Base-by-base conservation (phyloP, 73 alveolate species). In the Durusdinium trenchii region DNA sequence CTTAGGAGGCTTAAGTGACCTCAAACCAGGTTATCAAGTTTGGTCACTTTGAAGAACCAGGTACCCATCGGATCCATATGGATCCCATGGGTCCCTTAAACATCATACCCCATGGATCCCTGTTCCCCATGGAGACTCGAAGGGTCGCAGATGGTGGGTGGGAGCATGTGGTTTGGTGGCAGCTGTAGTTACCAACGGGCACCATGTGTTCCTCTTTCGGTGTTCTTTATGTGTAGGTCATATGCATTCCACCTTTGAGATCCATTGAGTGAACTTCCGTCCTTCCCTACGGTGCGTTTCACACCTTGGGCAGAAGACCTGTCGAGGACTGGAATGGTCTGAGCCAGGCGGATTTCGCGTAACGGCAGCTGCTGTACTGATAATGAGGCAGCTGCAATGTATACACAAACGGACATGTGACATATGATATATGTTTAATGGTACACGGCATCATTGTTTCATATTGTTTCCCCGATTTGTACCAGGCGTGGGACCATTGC, bases 301-400 rank as follows among this genome's bases (percentile, higher is more conserved):
- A 47, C 67, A 64, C 86, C 86, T 76, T 76, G 91, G 91, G 91
- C 91, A 81, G 91, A 81, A 81, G 50, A 81, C 91, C 91, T 81
- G 91, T 81, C 71, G 30, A 81, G 91, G 91, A 81, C 91, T 48
- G 91, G 35, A 48, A 81, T 81, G 71, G 91, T 47, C 69, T 48
- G 71, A 23, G 23, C 23, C 69, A 23, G 73, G 73, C n/a, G n/a
- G n/a, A n/a, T n/a, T n/a, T n/a, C n/a, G n/a, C n/a, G n/a, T n/a
- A n/a, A n/a, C n/a, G n/a, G n/a, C n/a, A n/a, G n/a, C n/a, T n/a
- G n/a, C n/a, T n/a, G n/a, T n/a, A n/a, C n/a, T n/a, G n/a, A n/a
- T n/a, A n/a, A 2, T 23, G 30, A 60, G 30, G 73, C 18, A 60
- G 73, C 30, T 60, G 18, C 73, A 23, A 60, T 23, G n/a, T n/a